phyloP scores from a whole-genome alignment of 495 filamentous ascomycete genomes.

The Aspergillus nidulans region DNA sequence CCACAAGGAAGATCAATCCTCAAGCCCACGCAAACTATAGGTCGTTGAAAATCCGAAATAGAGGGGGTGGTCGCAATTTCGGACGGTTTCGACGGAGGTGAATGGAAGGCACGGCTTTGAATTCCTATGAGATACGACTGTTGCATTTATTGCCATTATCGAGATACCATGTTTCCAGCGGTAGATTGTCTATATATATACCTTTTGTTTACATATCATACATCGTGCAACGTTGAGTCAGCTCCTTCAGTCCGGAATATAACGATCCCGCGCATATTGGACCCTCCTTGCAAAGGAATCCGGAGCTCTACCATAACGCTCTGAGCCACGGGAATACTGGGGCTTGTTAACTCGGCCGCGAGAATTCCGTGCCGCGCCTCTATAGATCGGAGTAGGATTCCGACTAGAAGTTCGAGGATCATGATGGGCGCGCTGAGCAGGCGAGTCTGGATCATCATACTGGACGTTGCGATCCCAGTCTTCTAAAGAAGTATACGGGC shows the following conservation, averaged over 20 bases:
- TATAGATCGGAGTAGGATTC: slow-evolving; percentile 24
- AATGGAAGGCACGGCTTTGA: background rate
- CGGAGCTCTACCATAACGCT: slow-evolving; percentile 13
- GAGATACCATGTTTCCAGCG: slow-evolving; percentile 25
- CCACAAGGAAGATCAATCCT: slow-evolving; percentile 63
- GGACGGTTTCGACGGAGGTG: slow-evolving; percentile 47
- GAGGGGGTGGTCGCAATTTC: slow-evolving; percentile 32
- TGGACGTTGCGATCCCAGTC: slow-evolving; percentile 83
- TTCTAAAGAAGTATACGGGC: slow-evolving; percentile 62
- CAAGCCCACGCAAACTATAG: slow-evolving; percentile 80
- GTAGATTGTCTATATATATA: slow-evolving; percentile 12
- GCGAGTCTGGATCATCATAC: slow-evolving; percentile 46
- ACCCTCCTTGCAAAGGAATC: slow-evolving; percentile 25
- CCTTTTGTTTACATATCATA: slow-evolving; percentile 8
- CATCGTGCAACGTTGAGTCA: background rate
- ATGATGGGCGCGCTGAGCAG: background rate
- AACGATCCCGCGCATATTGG: slow-evolving; percentile 32
- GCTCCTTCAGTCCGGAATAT: slow-evolving; percentile 34
- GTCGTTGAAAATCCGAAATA: slow-evolving; percentile 70
- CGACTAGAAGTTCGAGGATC: slow-evolving; percentile 6
- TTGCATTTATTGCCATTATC: slow-evolving; percentile 12
- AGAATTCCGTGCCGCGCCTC: slow-evolving; percentile 15
- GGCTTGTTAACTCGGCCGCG: slow-evolving; percentile 27
- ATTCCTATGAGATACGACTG: slow-evolving; percentile 27
- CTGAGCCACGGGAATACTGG: slow-evolving; percentile 7